Evolutionary conservation across 179 eudicot species (phyloP), one percentile per base, ranked within the genome.

Genomic region (Silene noctiflora): DNA sequence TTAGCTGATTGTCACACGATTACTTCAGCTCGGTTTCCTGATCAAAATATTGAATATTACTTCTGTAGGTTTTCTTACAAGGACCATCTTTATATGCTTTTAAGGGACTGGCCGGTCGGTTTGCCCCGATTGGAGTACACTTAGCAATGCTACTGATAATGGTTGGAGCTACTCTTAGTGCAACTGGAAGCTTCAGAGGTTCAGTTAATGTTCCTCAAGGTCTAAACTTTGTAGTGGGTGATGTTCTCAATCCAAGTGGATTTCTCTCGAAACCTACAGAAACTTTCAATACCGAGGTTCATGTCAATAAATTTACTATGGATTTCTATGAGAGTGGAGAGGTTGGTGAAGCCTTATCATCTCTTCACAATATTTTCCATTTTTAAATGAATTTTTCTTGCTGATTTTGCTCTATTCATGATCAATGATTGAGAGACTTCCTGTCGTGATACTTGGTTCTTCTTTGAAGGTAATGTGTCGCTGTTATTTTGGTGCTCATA

Each of bases 51-150:
- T 77, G 65, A 69, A 71, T 59, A 62, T 77, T 72, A 51, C 67
- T 81, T 72, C 64, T 60, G 67, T 59, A 92, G 98, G 98, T 94
- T 68, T 94, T 94, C 83, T 53, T 89, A 65, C 89, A 91, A 83
- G 98, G 98, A 22, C 95, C 98, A 11, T 89, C 88, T 73, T 85
- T 94, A 75, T 94, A 94, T 71, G 98, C 97, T 81, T 94, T 92
- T 80, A 94, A 83, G 84, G 98, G 98, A 35, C 81, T 94, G 80
- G 96, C 97, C 9, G 98, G 98, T 75, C 86, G 98, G 39, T 87
- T 90, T 82, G 97, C 98, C 67, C 97, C 98, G 20, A 94, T 94
- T 61, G 98, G 98, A 63, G 98, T 94, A 67, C 98, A 94, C 82
- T 48, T 94, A 46, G 94, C 98, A 31, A 87, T 94, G 88, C 77